Evolutionary conservation across 1,284 basidiomycete species (phyloP).

Genomic region (Agroathelia rolfsii): DNA sequence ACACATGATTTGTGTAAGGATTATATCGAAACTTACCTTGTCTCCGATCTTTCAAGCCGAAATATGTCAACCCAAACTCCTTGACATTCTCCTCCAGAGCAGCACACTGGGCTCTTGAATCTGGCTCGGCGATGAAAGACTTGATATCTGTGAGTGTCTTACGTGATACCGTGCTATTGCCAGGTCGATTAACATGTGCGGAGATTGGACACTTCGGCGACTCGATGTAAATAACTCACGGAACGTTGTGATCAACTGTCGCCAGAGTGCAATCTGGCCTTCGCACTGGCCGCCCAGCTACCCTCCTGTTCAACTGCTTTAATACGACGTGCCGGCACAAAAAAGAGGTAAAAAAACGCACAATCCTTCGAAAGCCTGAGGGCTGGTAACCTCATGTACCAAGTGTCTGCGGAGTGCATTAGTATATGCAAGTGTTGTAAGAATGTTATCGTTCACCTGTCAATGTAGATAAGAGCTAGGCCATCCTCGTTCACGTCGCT

Average conservation of each 20-base stretch:
- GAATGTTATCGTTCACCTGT: conserved; percentile 45
- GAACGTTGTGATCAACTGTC: conserved; percentile 93
- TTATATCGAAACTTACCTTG: conserved; percentile 47
- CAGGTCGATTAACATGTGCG: conserved; percentile 9
- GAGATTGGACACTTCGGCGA: conserved; percentile 2
- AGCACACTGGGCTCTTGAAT: conserved; percentile 85
- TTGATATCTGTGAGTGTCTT: conserved; percentile 74
- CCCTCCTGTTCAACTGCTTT: conserved; percentile 40
- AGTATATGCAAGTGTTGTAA: conserved; percentile 2
- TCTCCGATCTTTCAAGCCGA: conserved; percentile 85
- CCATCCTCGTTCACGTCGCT: conserved; percentile 76
- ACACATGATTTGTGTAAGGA: conserved; percentile 6
- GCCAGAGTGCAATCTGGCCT: conserved; percentile 91
- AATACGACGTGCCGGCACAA: neutral
- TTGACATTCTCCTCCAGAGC: conserved; percentile 94
- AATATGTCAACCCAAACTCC: conserved; percentile 91
- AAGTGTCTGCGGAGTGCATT: conserved; percentile 57
- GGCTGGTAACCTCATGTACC: conserved; percentile 93
- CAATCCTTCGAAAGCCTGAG: conserved; percentile 94
- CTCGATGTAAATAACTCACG: conserved; percentile 55
- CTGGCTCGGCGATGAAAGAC: conserved; percentile 80
- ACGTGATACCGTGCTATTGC: conserved; percentile 70
- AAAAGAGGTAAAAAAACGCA: conserved; percentile 26
- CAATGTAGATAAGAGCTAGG: conserved; percentile 86
- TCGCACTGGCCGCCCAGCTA: conserved; percentile 74